Base-by-base conservation (phyloP, 148 eudicot species). In the Spergularia bocconei region DNA sequence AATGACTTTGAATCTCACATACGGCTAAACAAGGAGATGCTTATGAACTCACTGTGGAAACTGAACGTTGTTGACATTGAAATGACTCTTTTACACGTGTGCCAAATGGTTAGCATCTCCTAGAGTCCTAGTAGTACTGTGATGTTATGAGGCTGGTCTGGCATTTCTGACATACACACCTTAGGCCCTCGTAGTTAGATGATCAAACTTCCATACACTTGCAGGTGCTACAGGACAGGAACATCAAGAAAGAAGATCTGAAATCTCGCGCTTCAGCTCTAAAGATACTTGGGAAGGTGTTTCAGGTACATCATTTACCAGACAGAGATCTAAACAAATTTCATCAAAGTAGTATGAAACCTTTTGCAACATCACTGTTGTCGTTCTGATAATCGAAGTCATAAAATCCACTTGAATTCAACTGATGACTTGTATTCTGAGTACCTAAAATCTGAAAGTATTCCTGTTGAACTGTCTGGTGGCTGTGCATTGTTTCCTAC, bases 1-100 rank as follows among this genome's bases (percentile, higher is more conserved):
- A 88, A 87, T 75, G 88, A 90, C 71, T 80, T 86, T 19, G 93
- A 94, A 64, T 84, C 96, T 50, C 91, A 94, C 70, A 78, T 88
- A 50, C 79, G 81, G 60, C 75, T 71, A 41, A 91, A 92, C 81
- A 94, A 89, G 78, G 93, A 92, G 16, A 83, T 86, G 15, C 88
- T 95, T 61, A 92, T 92, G 92, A 90, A 80, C 85, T 95, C 98
- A 1, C 67, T 95, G 0, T 95, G 98, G 98, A 95, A 95, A 75
- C 66, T 95, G 82, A 92, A 95, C 82, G 97, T 92, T 0, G 98
- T 92, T n/a, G 97, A 95, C 73, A 92, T 95, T 55, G 98, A 95
- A 87, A 84, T 92, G 73, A 95, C 98, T 62, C 90, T 95, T 44
- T 72, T 86, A 52, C 97, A 95, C 72, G 98, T 95, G 15, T 95